These are phyloP conservation scores for Leptosphaerulina australis DNA, from an alignment of 2,329 filamentous ascomycete genomes.

Conservation along the genomic window DNA sequence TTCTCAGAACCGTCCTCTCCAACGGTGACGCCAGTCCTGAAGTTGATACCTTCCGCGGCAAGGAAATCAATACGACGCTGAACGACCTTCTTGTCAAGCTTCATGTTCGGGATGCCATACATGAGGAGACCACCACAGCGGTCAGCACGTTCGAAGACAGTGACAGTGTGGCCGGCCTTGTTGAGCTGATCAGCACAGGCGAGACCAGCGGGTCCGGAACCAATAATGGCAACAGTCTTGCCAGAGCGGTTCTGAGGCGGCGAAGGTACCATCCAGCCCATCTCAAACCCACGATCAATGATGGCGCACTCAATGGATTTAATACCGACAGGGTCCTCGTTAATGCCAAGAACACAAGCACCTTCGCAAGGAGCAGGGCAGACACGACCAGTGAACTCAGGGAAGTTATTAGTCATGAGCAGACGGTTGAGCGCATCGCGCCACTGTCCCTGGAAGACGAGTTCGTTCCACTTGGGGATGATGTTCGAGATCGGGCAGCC, in stretches of 20 bases:
- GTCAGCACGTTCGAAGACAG: conserved; percentile 91
- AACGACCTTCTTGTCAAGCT: conserved; percentile 96
- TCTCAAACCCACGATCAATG: conserved; percentile 95
- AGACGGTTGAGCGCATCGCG: conserved; percentile 88
- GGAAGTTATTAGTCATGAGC: conserved; percentile 98
- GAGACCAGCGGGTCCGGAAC: conserved; percentile 89
- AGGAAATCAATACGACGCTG: conserved; percentile 96
- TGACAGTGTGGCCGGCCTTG: conserved; percentile 85
- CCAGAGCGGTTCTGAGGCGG: conserved; percentile 81
- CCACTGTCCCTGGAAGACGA: conserved; percentile 73
- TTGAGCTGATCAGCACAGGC: conserved; percentile 93
- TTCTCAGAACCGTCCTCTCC: conserved; percentile 75
- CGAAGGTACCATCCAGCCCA: conserved; percentile 93
- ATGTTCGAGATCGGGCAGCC: conserved; percentile 97
- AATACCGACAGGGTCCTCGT: conserved; percentile 95
- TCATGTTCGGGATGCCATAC: conserved; percentile 99
- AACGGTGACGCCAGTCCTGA: conserved; percentile 77
- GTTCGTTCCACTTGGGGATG: conserved; percentile 94
- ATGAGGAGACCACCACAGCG: conserved; percentile 90
- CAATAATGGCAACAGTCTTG: conserved; percentile 87
- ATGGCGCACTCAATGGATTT: conserved; percentile 98
- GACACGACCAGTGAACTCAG: conserved; percentile 95
- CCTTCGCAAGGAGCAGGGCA: conserved; percentile 97
- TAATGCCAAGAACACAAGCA: conserved; percentile 94
- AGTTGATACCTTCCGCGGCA: conserved; percentile 83